phyloP scores from a whole-genome alignment of 179 eudicot genomes.

The Pouteria campechiana region DNA sequence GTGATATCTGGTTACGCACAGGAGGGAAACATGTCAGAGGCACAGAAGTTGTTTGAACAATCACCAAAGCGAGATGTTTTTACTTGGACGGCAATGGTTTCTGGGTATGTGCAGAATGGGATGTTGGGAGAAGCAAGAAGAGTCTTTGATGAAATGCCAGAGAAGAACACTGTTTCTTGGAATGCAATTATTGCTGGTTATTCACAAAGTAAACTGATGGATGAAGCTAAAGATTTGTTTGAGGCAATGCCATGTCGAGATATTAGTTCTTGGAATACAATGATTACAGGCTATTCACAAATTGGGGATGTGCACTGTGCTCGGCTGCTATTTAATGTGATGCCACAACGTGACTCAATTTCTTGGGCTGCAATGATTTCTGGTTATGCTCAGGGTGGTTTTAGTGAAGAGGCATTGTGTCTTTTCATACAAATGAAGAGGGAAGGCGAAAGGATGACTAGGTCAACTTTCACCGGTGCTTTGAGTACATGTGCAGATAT shows the following conservation, averaged over 20 bases:
- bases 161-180: conserved; percentile 44
- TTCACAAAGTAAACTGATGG: conserved; percentile 21
- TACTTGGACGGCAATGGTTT: conserved; percentile 46
- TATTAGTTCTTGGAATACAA: conserved; percentile 48
- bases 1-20: conserved; percentile 61
- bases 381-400: conserved; percentile 36
- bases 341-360: conserved; percentile 42
- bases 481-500: conserved; percentile 68
- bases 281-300: conserved; percentile 48
- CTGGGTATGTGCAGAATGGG: conserved; percentile 38
- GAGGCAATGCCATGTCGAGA: conserved; percentile 38
- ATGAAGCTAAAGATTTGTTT: conserved; percentile 34
- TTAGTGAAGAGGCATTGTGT: conserved; percentile 30
- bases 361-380: conserved; percentile 49
- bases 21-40: conserved; percentile 41
- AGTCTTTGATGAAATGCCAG: conserved; percentile 40
- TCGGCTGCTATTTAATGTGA: conserved; percentile 24
- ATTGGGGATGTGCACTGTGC: conserved; percentile 25
- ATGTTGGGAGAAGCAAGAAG: conserved; percentile 31
- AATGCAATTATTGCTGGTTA: conserved; percentile 56
- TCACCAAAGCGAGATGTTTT: conserved; percentile 33
- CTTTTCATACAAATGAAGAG: conserved; percentile 46
- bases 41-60: conserved; percentile 34
- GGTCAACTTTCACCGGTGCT: conserved; percentile 48
- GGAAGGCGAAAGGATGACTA: conserved; percentile 38